phyloP scores from a whole-genome alignment of 257 asterid species.

The Sherardia arvensis region DNA sequence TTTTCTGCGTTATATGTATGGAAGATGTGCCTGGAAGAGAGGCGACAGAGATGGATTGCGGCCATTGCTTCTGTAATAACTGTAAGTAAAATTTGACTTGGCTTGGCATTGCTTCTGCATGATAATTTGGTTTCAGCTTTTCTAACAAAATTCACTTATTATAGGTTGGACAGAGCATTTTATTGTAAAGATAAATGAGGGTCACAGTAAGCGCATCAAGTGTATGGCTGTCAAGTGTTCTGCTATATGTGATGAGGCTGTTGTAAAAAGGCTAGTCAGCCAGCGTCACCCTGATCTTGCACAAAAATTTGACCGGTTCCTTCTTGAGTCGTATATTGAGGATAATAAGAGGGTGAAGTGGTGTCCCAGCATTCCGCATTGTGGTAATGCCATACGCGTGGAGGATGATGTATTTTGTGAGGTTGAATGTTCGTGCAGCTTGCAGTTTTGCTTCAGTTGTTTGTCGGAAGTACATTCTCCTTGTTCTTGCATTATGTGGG shows the following conservation, averaged over 20 bases:
- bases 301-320: slow-evolving; percentile 84
- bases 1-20: slow-evolving; percentile 62
- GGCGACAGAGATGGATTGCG: slow-evolving; percentile 79
- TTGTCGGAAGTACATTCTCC: slow-evolving; percentile 93
- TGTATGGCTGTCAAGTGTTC: slow-evolving; percentile 96
- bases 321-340: slow-evolving; percentile 92
- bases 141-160: too few relatives aligned
- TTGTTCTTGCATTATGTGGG: slow-evolving; percentile 95
- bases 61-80: slow-evolving; percentile 83
- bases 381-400: slow-evolving; percentile 93
- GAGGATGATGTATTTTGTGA: slow-evolving; percentile 79
- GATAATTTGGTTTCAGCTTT: too few relatives aligned
- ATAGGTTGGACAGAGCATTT: slow-evolving; percentile 99
- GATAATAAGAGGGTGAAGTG: slow-evolving; percentile 97
- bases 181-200: slow-evolving; percentile 84
- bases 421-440: slow-evolving; percentile 92
- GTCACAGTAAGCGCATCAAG: slow-evolving; percentile 93
- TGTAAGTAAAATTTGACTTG: slow-evolving; percentile 45
- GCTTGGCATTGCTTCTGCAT: too few relatives aligned
- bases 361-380: slow-evolving; percentile 98
- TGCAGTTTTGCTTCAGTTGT: slow-evolving; percentile 92
- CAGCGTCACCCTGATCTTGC: slow-evolving; percentile 62
- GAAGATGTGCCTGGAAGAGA: slow-evolving; percentile 58
- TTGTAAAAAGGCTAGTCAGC: slow-evolving; percentile 56
- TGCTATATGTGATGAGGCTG: slow-evolving; percentile 78